Evolutionary conservation across 805 yeast species (phyloP), one percentile per base, ranked within the genome.

Genomic region (Spathaspora passalidarum): DNA sequence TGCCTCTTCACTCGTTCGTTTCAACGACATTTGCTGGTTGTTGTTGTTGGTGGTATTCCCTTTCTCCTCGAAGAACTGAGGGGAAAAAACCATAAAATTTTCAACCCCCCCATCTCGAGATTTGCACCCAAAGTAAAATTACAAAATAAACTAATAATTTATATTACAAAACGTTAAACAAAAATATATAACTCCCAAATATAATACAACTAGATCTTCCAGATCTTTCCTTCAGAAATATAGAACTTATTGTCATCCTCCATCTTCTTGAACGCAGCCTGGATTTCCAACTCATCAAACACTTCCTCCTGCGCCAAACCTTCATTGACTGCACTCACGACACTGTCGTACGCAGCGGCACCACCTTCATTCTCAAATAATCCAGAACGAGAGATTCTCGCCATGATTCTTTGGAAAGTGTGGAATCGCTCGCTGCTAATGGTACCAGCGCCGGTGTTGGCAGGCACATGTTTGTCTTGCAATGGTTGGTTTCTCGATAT

Each of bases 221-320:
- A 69, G 40, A 72, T 57, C 57, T 68, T 66, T 25, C 70, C 74
- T 49, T 69, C 73, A 43, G 65, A 61, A n/a, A 59, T 47, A 62
- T 64, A 63, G 35, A 71, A 54, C 54, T 65, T 61, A 49, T 66
- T 70, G 48, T 68, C 72, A 13, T 56, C 57, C 42, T 59, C 62
- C 71, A 71, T 62, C 46, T 49, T 60, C 34, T 48, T 51, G 23
- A 71, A 58, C 4, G 66, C 75, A 20, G 59, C 59, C 26, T 49
- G 50, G 34, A 69, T 54, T 49, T 72, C 76, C 14, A 45, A 51
- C 4, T 48, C 48, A 22, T 53, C 48, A 51, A 69, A 72, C 16
- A 57, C 50, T 43, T 72, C 76, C 47, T 72, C 76, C 53, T 71
- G 76, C 18, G 64, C 61, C 44, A 71, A 54, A 37, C 52, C 63